Conservation (phyloP, 805 yeast species). For the Ogataea nitratoaversa region DNA sequence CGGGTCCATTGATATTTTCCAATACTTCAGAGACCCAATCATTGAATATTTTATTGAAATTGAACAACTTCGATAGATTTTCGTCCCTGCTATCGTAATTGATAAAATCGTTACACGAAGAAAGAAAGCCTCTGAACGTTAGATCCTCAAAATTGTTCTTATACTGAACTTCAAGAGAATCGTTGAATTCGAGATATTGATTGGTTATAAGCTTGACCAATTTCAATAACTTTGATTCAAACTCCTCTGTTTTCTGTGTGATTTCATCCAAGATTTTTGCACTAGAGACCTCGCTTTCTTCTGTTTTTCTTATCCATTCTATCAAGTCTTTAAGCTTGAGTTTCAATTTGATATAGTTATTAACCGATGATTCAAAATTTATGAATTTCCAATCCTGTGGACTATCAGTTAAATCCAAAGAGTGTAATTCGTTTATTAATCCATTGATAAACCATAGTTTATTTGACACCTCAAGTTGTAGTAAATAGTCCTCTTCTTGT, state of each 20-base stretch:
- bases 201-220: conserved; percentile 7
- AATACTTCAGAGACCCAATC: conserved; percentile 20
- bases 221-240: conserved; percentile 6
- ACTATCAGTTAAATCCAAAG: conserved; percentile 8
- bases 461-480: conserved; percentile 29
- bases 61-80: conserved; percentile 13
- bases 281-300: background rate
- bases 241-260: conserved; percentile 6
- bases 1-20: conserved; percentile 12
- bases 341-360: conserved; percentile 14
- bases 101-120: conserved; percentile 8
- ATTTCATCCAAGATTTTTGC: conserved; percentile 16
- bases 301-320: conserved; percentile 7
- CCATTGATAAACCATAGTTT: conserved; percentile 30
- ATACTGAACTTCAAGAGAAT: conserved; percentile 9
- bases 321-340: conserved; percentile 10
- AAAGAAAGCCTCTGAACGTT: conserved; percentile 15
- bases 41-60: conserved; percentile 21
- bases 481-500: conserved; percentile 16
- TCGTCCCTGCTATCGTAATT: conserved; percentile 2
- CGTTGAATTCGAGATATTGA: conserved; percentile 14
- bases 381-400: conserved; percentile 11
- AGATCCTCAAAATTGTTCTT: conserved; percentile 8
- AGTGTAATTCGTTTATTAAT: conserved; percentile 21
- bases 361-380: conserved; percentile 13